Percentiles rank a stretch among this genome's conserved stretches.
Conservation (phyloP, 495 filamentous ascomycete genomes). For the Neurospora discreta region DNA sequence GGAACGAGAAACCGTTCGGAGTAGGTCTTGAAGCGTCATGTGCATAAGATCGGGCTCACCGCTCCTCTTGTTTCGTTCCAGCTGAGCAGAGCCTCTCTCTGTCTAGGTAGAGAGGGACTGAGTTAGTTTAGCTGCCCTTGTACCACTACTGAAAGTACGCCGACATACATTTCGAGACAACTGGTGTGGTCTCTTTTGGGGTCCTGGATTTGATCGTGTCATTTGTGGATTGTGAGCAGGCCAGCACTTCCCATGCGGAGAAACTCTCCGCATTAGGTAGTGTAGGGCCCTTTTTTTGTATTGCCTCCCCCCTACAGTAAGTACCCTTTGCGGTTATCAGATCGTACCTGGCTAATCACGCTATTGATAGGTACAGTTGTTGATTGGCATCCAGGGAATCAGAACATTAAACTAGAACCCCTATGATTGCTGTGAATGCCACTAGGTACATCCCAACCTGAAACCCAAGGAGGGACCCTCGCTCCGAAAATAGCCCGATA, state of each 20-base stretch:
- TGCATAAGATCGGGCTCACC: slow-evolving; percentile 46
- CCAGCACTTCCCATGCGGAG: not conserved
- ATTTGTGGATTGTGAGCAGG: not conserved
- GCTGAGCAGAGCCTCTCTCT: slow-evolving; percentile 60
- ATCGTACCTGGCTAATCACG: not conserved
- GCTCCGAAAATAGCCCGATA: not conserved
- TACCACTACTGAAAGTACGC: slow-evolving; percentile 41
- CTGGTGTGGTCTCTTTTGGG: slow-evolving; percentile 28
- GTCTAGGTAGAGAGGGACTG: no score
- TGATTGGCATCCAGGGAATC: not conserved
- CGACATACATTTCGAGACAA: slow-evolving; percentile 64
- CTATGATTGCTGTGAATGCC: not conserved
- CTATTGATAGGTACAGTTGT: no score
- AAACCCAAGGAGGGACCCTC: not conserved
- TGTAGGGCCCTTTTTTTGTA: not conserved
- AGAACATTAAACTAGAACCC: not conserved
- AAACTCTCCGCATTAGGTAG: not conserved
- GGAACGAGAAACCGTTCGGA: slow-evolving; percentile 66
- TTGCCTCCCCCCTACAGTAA: not conserved
- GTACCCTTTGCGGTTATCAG: not conserved
- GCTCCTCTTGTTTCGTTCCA: slow-evolving; percentile 63
- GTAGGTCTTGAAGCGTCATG: slow-evolving; percentile 58
- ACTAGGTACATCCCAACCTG: no score
- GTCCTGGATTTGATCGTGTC: not conserved
- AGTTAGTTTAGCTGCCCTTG: slow-evolving; percentile 55